Percentiles rank a stretch among this genome's conserved stretches.
These are phyloP conservation scores for Croton laevigatus DNA, from an alignment of 441 rosid species.

Conservation along the genomic window DNA sequence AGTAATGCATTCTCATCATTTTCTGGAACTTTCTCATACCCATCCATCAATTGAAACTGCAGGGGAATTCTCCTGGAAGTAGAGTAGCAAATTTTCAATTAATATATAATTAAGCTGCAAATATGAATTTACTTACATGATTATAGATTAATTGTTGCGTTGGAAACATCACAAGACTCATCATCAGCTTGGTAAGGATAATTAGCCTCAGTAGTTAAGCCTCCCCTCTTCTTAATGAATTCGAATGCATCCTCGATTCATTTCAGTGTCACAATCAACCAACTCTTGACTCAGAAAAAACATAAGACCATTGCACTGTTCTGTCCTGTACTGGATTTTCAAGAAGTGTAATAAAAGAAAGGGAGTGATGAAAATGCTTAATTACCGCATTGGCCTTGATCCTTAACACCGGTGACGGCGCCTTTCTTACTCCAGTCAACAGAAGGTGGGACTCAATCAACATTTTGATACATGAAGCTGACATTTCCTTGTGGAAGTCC, in stretches of 20 bases:
- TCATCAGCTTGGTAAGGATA: constrained; percentile 60
- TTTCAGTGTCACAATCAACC: constrained; percentile 67
- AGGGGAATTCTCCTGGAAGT: constrained; percentile 41
- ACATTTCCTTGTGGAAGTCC: constrained; percentile 36
- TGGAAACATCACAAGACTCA: constrained; percentile 44
- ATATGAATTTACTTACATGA: background rate
- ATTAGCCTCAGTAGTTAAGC: constrained; percentile 52
- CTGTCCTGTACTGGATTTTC: no score
- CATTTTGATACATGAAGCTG: constrained; percentile 58
- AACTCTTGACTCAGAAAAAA: constrained; percentile 73
- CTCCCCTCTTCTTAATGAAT: constrained; percentile 62
- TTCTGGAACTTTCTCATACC: constrained; percentile 63
- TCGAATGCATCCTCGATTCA: constrained; percentile 86
- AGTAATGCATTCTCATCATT: constrained; percentile 64
- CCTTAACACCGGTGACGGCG: constrained; percentile 66
- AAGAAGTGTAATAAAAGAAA: background rate
- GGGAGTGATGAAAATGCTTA: background rate
- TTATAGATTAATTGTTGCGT: constrained; percentile 19
- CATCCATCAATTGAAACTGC: constrained; percentile 66
- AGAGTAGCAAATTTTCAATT: background rate
- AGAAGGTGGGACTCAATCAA: constrained; percentile 31
- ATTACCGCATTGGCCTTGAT: constrained; percentile 86
- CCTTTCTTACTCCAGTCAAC: constrained; percentile 83
- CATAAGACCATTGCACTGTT: no score
- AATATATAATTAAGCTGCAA: background rate